phyloP scores from a whole-genome alignment of 495 filamentous ascomycete species.

The Penicillium coprophilum region DNA sequence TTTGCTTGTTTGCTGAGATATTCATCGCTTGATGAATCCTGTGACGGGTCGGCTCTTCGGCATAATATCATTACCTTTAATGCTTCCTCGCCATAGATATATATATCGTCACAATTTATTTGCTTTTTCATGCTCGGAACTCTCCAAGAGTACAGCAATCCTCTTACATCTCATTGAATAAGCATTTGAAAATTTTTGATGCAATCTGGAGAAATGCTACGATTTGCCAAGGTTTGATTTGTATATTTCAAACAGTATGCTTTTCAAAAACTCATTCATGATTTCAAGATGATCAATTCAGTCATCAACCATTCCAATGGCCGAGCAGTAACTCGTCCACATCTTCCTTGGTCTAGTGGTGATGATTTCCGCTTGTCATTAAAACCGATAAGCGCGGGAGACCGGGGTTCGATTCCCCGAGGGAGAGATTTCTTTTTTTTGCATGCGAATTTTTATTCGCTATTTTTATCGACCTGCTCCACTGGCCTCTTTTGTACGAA shows the following conservation, averaged over 20 bases:
- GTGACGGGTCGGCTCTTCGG: too few species aligned
- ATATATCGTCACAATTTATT: background rate
- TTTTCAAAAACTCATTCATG: background rate
- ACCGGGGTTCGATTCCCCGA: constrained; percentile 57
- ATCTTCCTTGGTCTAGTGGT: constrained; percentile 51
- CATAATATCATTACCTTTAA: background rate
- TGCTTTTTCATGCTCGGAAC: rapidly evolving
- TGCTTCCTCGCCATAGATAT: background rate
- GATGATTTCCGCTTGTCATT: constrained; percentile 58
- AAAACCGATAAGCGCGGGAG: constrained; percentile 46
- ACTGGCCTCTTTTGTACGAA: background rate
- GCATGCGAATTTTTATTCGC: background rate
- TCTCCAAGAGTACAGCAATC: background rate
- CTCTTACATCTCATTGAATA: background rate
- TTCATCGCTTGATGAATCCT: background rate
- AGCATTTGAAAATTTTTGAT: background rate
- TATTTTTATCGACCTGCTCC: too few species aligned
- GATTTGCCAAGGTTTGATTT: too few species aligned
- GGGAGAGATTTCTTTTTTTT: constrained; percentile 41
- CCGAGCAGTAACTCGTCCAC: constrained; percentile 31
- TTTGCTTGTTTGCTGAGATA: background rate
- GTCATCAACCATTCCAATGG: constrained; percentile 28
- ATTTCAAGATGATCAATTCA: too few species aligned
- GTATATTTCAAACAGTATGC: background rate
- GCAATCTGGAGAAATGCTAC: background rate